A percentile compares a stretch with the other conserved stretches of the same genome.
Conservation (phyloP, 805 yeast species). For the Candida railenensis region DNA sequence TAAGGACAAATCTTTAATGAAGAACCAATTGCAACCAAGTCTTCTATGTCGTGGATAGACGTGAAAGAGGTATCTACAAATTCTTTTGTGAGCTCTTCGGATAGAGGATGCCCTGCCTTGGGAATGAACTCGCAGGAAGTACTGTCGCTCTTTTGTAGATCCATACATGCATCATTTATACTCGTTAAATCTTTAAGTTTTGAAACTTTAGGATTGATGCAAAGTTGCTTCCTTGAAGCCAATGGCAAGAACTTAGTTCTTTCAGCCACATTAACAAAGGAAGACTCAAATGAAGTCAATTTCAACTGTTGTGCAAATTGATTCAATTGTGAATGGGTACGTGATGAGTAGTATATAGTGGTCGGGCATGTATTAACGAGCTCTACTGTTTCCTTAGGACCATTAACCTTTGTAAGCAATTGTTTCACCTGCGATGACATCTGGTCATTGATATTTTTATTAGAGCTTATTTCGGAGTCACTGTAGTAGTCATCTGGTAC, state of each 20-base stretch:
- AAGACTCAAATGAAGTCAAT: slow-evolving; percentile 62
- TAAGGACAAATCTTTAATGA: slow-evolving; percentile 71
- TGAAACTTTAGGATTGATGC: slow-evolving; percentile 66
- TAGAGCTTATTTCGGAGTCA: slow-evolving; percentile 18
- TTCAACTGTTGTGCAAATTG: slow-evolving; percentile 77
- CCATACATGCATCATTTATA: slow-evolving; percentile 80
- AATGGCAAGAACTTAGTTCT: slow-evolving; percentile 66
- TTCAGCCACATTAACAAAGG: slow-evolving; percentile 48
- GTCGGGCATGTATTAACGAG: slow-evolving; percentile 27
- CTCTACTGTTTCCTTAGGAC: slow-evolving; percentile 15
- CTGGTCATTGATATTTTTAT: slow-evolving; percentile 23
- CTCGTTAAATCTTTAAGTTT: slow-evolving; percentile 46
- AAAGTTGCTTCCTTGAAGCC: slow-evolving; percentile 83
- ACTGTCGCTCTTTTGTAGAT: slow-evolving; percentile 44
- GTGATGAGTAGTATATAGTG: slow-evolving; percentile 67
- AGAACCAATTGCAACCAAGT: slow-evolving; percentile 60
- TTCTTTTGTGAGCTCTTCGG: slow-evolving; percentile 29
- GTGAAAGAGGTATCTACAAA: slow-evolving; percentile 59
- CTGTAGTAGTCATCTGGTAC: slow-evolving; percentile 38
- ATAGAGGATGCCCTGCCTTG: slow-evolving; percentile 19
- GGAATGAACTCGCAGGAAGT: slow-evolving; percentile 25
- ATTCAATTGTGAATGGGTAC: slow-evolving; percentile 86
- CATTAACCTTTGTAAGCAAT: slow-evolving; percentile 45
- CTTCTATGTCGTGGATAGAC: slow-evolving; percentile 75
- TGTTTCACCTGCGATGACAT: slow-evolving; percentile 48